Percentiles rank a stretch among this genome's conserved stretches.
These are phyloP conservation scores for Biscogniauxia sp. DNA, from an alignment of 2,329 filamentous ascomycete species.

Conservation along the genomic window DNA sequence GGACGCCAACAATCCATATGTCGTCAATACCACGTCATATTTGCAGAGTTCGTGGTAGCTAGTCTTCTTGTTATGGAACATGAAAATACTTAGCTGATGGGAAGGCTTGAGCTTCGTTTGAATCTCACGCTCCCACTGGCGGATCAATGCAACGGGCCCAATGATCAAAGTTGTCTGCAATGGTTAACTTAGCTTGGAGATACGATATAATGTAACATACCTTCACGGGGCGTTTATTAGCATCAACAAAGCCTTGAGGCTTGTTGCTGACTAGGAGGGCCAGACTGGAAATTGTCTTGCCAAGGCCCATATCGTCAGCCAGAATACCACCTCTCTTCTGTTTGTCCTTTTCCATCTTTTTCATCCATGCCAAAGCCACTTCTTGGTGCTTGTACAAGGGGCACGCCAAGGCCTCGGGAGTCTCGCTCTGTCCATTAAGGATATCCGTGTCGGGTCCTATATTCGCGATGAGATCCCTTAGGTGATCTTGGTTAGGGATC, in stretches of 20 bases:
- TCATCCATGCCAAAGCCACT: conserved; percentile 74
- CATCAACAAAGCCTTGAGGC: conserved; percentile 42
- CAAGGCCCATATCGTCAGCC: conserved; percentile 79
- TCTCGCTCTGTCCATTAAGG: conserved; percentile 61
- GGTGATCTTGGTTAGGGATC: conserved; percentile 54
- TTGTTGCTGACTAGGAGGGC: conserved; percentile 62
- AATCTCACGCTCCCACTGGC: conserved; percentile 85
- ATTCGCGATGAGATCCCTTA: conserved; percentile 67
- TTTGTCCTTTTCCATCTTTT: conserved; percentile 66
- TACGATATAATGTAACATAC: conserved; percentile 20
- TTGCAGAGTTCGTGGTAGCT: conserved; percentile 58
- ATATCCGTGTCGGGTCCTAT: conserved; percentile 71
- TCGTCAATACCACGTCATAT: conserved; percentile 75
- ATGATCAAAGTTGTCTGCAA: conserved; percentile 71
- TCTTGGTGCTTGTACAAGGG: conserved; percentile 80
- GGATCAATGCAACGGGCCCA: conserved; percentile 74
- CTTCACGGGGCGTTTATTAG: conserved; percentile 44
- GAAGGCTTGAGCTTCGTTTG: conserved; percentile 60
- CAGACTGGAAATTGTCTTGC: conserved; percentile 81
- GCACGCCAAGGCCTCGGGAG: conserved; percentile 66
- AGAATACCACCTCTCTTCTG: conserved; percentile 77
- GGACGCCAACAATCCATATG: conserved; percentile 67
- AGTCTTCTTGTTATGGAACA: conserved; percentile 67
- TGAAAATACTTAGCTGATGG: conserved; percentile 61
- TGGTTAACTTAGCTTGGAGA: conserved; percentile 4